phyloP scores from a whole-genome alignment of 1,284 basidiomycete genomes.

The Austropuccinia psidii region DNA sequence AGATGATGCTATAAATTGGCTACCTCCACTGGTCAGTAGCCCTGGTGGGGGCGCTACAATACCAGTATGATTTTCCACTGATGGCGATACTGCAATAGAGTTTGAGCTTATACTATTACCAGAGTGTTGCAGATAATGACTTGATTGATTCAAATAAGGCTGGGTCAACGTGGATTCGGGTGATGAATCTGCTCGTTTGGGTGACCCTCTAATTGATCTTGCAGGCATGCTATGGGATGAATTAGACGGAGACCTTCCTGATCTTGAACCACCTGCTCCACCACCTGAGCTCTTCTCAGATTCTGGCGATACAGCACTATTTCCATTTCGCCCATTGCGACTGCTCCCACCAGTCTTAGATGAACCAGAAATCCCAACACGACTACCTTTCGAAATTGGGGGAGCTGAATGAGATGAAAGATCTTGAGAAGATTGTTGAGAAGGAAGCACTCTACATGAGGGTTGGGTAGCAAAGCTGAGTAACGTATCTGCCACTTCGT shows the following conservation, averaged over 20 bases:
- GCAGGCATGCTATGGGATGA: constrained; percentile 4
- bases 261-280: not conserved
- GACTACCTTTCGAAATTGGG: not conserved
- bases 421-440: constrained; percentile 8
- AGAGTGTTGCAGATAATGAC: not conserved
- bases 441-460: not conserved
- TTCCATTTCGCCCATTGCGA: not conserved
- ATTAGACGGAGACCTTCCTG: not conserved
- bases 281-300: constrained; percentile 9
- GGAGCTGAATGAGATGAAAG: not conserved
- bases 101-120: not conserved
- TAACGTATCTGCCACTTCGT: constrained; percentile 30
- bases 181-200: constrained; percentile 7
- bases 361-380: not conserved
- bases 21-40: too few species aligned
- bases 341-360: not conserved
- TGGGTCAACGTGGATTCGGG: not conserved
- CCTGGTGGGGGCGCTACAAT: too few species aligned
- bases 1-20: not conserved
- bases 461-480: constrained; percentile 32
- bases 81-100: not conserved
- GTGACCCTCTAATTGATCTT: constrained; percentile 4
- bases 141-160: not conserved
- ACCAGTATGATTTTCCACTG: too few species aligned
- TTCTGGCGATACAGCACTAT: constrained; percentile 11